phyloP scores from a whole-genome alignment of 352 stramenopile species.

The Pythium guiyangense region DNA sequence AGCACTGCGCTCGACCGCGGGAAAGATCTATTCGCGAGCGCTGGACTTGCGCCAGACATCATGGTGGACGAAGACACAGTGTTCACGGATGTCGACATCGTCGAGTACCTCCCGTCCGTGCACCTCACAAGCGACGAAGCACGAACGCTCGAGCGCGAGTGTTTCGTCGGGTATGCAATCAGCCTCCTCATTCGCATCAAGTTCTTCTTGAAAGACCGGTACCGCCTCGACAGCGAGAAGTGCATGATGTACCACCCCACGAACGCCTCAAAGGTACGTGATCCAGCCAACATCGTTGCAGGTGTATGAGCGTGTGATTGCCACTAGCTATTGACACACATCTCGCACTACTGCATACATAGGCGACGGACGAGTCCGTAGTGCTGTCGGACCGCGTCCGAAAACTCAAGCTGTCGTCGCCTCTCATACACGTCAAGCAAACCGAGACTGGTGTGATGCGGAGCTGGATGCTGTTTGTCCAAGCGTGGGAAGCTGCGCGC shows the following conservation, averaged over 20 bases:
- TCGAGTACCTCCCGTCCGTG: slow-evolving; percentile 19
- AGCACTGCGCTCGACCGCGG: slow-evolving; percentile 56
- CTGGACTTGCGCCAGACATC: slow-evolving; percentile 29
- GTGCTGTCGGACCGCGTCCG: slow-evolving; percentile 15
- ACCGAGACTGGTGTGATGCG: slow-evolving; percentile 26
- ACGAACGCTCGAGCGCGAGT: slow-evolving; percentile 15
- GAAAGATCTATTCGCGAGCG: slow-evolving; percentile 39
- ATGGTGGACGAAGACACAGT: slow-evolving; percentile 47
- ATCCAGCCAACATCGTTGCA: slow-evolving; percentile 7
- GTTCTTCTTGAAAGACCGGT: slow-evolving; percentile 66
- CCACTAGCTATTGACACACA: neutral
- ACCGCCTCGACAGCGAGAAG: slow-evolving; percentile 67
- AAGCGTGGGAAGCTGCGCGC: slow-evolving; percentile 38
- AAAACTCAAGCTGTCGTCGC: slow-evolving; percentile 17
- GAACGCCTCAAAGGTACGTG: slow-evolving; percentile 33
- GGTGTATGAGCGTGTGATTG: neutral
- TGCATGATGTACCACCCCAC: slow-evolving; percentile 79
- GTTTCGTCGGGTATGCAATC: slow-evolving; percentile 48
- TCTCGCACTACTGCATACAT: neutral
- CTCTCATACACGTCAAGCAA: slow-evolving; percentile 20
- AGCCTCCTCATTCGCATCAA: slow-evolving; percentile 71
- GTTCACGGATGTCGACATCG: slow-evolving; percentile 34
- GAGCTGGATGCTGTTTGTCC: slow-evolving; percentile 62
- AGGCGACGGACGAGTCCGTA: slow-evolving; percentile 27
- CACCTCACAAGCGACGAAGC: slow-evolving; percentile 9